These are phyloP conservation scores for Thermothelomyces thermophilus DNA, from an alignment of 2,329 filamentous ascomycete species.

Conservation along the genomic window DNA sequence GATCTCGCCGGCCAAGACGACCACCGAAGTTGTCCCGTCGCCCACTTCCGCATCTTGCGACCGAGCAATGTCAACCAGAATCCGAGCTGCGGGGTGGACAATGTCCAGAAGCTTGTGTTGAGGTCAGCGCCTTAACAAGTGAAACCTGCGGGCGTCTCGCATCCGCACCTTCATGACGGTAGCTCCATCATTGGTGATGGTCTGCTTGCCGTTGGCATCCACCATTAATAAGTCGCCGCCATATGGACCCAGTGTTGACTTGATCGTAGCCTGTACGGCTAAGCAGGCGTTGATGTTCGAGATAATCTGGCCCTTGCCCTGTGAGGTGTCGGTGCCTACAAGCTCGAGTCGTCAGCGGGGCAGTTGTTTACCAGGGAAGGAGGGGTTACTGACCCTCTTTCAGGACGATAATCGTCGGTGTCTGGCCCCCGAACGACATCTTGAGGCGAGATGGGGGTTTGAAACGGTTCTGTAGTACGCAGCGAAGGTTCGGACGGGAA, in stretches of 20 bases:
- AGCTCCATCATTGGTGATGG: conserved; percentile 97
- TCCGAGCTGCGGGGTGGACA: conserved; percentile 91
- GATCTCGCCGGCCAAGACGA: conserved; percentile 95
- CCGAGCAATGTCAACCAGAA: conserved; percentile 95
- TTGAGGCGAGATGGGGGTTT: conserved; percentile 17
- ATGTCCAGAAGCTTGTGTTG: conserved; percentile 79
- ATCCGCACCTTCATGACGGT: conserved; percentile 89
- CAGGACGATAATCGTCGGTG: conserved; percentile 28
- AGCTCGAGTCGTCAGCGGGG: conserved; percentile 19
- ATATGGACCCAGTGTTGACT: conserved; percentile 91
- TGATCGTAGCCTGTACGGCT: conserved; percentile 91
- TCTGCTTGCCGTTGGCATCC: conserved; percentile 90
- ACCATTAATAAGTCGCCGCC: conserved; percentile 94
- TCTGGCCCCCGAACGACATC: conserved; percentile 29
- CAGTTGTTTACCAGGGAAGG: conserved; percentile 11
- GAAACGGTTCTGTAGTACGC: conserved; percentile 32
- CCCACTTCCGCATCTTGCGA: conserved; percentile 99
- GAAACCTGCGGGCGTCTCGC: neutral
- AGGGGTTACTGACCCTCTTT: conserved; percentile 28
- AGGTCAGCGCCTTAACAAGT: conserved; percentile 8
- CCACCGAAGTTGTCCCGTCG: conserved; percentile 95
- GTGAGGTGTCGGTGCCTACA: conserved; percentile 83
- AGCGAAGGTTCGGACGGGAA: conserved; percentile 10
- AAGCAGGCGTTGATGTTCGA: conserved; percentile 99
- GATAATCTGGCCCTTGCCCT: conserved; percentile 92